Evolutionary conservation across 768 basidiomycete genomes (phyloP), one percentile per base, ranked within the genome.

Genomic region (Naganishia kalamii): DNA sequence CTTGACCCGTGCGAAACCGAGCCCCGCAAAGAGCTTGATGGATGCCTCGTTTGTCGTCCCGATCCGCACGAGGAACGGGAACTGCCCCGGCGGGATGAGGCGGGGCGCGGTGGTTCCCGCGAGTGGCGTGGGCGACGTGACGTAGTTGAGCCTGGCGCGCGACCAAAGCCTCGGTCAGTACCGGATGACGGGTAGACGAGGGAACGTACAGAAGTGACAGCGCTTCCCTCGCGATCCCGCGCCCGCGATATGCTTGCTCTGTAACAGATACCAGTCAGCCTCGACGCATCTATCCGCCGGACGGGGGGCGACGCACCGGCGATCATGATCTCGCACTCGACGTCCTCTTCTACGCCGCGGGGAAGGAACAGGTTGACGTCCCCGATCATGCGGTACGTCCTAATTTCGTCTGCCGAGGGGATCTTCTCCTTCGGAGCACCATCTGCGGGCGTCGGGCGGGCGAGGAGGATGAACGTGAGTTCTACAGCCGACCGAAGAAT

Each of bases 331-430:
- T 94, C 91, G 29, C 86, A 84, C 72, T 97, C 93, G 2, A 85
- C 89, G 68, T 91, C 86, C 15, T 62, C 73, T n/a, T 60, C 50
- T 62, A 84, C 83, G 79, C 81, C 69, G 49, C 86, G 85, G 49
- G 87, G 87, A 46, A 94, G 78, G 76, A 96, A 96, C 29, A 96
- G 78, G 76, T 96, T 96, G 37, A 92, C 91, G 74, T 97, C 93
- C 33, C 93, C 93, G 21, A 93, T 80, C 91, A 94, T 92, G 11
- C 82, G 83, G 65, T 81, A 72, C 74, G 77, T 29, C 41, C 70
- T 80, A 77, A 70, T 65, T 68, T 64, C 80, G 75, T 52, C 73
- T 30, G 59, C 21, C 10, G 75, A 63, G 19, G 67, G 60, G 6
- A 54, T 44, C 1, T 66, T 49, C 21, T 70, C 65, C 0, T 75